Evolutionary conservation across 116 monocot genomes (phyloP), one percentile per base, ranked within the genome.

Genomic region (Cymodocea nodosa): DNA sequence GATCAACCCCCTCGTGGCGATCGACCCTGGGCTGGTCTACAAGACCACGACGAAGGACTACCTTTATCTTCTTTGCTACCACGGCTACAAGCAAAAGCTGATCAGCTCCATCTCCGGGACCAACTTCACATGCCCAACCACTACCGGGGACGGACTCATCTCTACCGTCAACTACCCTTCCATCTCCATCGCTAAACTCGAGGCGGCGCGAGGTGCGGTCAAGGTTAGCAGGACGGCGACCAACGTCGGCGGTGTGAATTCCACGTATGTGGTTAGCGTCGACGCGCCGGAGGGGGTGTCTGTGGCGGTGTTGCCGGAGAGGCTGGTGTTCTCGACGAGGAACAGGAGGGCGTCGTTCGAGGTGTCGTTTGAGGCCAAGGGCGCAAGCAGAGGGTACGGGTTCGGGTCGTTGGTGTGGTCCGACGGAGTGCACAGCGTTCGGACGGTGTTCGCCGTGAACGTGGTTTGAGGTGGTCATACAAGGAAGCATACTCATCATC

Each of bases 21-120:
- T 97, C 44, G 82, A 91, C 63, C 97, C 97, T 14, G 97, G 97
- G 9, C 74, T 97, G 11, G 91, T 97, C 30, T 91, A 73, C 51
- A 85, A 97, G 23, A 91, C 86, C 17, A 81, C 78, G 19, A 66
- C 70, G 23, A 18, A 70, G 6, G 88, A 97, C 59, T 82, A 91
- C 78, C 67, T 88, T 1, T 35, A 74, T 53, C 91, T 97, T 65
- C 85, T 97, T 4, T 97, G 97, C 78, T 75, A 85, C 73, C 79
- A 91, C 22, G 97, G 97, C 14, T 97, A 97, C 83, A 88, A 84
- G 55, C 70, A 82, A 14, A 63, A 80, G 50, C 39, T 71, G 67
- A 82, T 97, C 49, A 59, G 77, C 9, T 73, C 77, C 56, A 23
- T 95, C 59, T 68, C 83, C n/a, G 71, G 59, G 22, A 69, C 63